A percentile compares a stretch with the other conserved stretches of the same genome.
Conservation (phyloP, 495 filamentous ascomycete genomes). For the Penicillium flavigenum region DNA sequence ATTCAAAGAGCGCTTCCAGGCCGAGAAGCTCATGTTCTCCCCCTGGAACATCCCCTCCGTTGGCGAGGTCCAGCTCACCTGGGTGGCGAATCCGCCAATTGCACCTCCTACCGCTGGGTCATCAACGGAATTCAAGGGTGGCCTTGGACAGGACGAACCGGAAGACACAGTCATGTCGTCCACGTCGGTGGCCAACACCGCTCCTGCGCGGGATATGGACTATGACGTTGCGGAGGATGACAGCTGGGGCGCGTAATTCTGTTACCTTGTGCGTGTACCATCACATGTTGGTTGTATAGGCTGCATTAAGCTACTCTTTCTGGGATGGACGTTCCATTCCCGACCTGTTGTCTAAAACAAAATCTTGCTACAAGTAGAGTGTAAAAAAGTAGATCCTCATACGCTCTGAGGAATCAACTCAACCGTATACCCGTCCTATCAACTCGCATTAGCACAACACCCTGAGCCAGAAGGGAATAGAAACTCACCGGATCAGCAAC, state of each 20-base stretch:
- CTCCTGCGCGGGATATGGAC: slow-evolving; percentile 42
- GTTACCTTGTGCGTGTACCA: slow-evolving; percentile 10
- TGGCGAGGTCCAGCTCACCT: slow-evolving; percentile 73
- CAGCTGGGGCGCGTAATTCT: slow-evolving; percentile 36
- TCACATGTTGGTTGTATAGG: slow-evolving; percentile 12
- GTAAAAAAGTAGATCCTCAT: not conserved
- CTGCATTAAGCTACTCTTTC: slow-evolving; percentile 9
- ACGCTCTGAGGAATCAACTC: slow-evolving; percentile 30
- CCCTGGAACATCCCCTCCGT: slow-evolving; percentile 68
- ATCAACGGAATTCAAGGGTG: slow-evolving; percentile 28
- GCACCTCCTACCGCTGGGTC: slow-evolving; percentile 17
- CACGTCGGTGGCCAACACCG: slow-evolving; percentile 20
- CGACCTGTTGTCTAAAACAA: not conserved
- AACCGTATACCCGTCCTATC: slow-evolving; percentile 31
- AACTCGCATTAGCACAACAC: slow-evolving; percentile 1
- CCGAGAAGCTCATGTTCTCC: slow-evolving; percentile 78
- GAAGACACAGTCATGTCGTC: slow-evolving; percentile 43
- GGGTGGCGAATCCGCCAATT: slow-evolving; percentile 57
- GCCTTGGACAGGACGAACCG: slow-evolving; percentile 30
- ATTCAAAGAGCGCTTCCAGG: slow-evolving; percentile 87
- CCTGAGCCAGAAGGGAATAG: not conserved
- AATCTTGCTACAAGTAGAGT: not conserved
- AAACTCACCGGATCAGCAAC: slow-evolving; percentile 42
- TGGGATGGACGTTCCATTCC: slow-evolving; percentile 3
- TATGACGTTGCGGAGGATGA: slow-evolving; percentile 57